Evolutionary conservation across 1,284 basidiomycete species (phyloP).

Genomic region (Ustilago lituana): DNA sequence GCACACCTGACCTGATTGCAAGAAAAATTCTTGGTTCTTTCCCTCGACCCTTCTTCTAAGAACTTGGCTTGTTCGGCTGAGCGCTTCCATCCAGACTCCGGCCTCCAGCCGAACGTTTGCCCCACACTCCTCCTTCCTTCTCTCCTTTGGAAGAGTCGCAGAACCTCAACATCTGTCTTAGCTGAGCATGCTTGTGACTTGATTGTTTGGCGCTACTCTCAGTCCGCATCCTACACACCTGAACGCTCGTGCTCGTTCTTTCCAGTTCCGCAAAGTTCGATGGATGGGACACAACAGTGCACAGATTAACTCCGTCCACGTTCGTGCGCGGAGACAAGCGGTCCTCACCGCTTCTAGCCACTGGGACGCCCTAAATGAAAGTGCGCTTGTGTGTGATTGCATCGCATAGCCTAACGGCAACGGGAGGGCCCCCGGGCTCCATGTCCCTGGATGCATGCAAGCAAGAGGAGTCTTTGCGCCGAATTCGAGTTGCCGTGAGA

Average conservation of each 20-base stretch:
- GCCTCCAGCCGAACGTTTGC: slow-evolving; percentile 1
- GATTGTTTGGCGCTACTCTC: slow-evolving; percentile 2
- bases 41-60: slow-evolving; percentile 3
- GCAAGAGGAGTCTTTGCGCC: not conserved
- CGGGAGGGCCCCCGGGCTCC: not conserved
- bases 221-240: not conserved
- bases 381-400: not conserved
- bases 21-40: slow-evolving; percentile 28
- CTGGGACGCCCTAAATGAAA: too few species aligned
- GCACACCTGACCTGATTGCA: not conserved
- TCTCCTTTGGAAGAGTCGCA: not conserved
- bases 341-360: not conserved
- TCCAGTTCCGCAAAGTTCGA: slow-evolving; percentile 14
- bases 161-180: too few species aligned
- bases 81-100: slow-evolving; percentile 16
- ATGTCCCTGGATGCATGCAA: slow-evolving; percentile 13
- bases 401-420: too few species aligned
- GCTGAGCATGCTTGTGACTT: too few species aligned
- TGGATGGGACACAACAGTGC: slow-evolving; percentile 1
- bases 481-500: slow-evolving; percentile 44
- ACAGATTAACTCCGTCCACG: not conserved
- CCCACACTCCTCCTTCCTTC: not conserved
- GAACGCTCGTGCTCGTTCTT: not conserved
- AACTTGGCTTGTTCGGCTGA: slow-evolving; percentile 27
- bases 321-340: slow-evolving; percentile 13